These are phyloP conservation scores for Colletotrichum falcatum DNA, from an alignment of 2,329 filamentous ascomycete genomes.

Conservation along the genomic window DNA sequence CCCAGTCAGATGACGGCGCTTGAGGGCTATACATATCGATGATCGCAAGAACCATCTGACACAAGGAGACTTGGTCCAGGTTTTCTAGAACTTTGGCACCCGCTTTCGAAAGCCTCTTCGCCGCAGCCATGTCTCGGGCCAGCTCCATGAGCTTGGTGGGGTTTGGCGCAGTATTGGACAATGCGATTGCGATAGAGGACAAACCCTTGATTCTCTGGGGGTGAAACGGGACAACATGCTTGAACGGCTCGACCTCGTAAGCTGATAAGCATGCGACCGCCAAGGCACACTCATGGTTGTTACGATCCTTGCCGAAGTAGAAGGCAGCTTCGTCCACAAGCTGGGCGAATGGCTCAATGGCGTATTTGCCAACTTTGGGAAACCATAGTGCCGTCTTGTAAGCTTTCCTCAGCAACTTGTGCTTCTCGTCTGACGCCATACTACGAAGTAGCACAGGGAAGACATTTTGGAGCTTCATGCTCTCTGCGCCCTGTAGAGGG, in stretches of 20 bases:
- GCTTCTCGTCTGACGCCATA: constrained; percentile 32
- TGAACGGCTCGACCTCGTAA: constrained; percentile 62
- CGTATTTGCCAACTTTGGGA: constrained; percentile 56
- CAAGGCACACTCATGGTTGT: constrained; percentile 58
- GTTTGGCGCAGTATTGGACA: constrained; percentile 61
- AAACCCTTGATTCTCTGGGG: constrained; percentile 63
- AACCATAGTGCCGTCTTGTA: constrained; percentile 56
- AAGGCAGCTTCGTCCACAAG: constrained; percentile 59
- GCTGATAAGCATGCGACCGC: constrained; percentile 61
- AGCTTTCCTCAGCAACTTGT: constrained; percentile 48
- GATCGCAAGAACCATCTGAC: constrained; percentile 65
- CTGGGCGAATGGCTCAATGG: constrained; percentile 61
- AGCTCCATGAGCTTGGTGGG: constrained; percentile 47
- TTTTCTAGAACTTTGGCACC: constrained; percentile 43
- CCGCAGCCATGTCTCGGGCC: constrained; percentile 45
- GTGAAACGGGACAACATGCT: constrained; percentile 62
- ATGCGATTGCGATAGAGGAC: constrained; percentile 63
- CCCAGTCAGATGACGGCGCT: constrained; percentile 60
- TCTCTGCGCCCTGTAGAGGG: constrained; percentile 1
- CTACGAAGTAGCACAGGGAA: constrained; percentile 7
- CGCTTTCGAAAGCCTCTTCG: constrained; percentile 16
- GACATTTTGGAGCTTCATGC: constrained; percentile 5
- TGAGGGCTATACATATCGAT: constrained; percentile 56
- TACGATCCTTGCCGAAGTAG: constrained; percentile 55
- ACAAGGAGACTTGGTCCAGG: constrained; percentile 65